Base-by-base conservation (phyloP, 345 rosid genomes). In the Salix exigua region DNA sequence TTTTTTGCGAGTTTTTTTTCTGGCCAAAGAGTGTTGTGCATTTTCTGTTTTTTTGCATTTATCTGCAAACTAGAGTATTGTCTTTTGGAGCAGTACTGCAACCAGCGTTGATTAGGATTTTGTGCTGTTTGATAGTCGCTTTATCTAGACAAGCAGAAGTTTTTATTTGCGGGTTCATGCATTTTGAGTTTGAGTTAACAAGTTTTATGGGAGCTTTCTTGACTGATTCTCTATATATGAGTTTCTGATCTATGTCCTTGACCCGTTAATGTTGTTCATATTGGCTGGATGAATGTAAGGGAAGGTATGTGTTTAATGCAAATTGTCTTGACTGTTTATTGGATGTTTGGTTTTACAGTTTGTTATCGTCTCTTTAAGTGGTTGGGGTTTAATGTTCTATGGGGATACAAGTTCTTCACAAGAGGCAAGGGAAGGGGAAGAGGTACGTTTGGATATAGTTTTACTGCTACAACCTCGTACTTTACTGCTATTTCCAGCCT, bases 291-390 rank as follows among this genome's bases (percentile, higher is more conserved):
- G 31, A 35, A 48, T 70, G 4, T 68, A 3, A 72, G n/a, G 23
- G 73, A 71, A n/a, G 48, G 10, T 4, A 7, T 72, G 21, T 72
- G 35, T 14, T 33, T 2, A 17, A 48, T 6, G 26, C 55, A 40
- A 72, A 48, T 10, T 67, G 25, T 62, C 65, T 55, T 72, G 71
- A 72, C 72, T 64, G 37, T 18, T 65, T 72, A 25, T 30, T 28
- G 71, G 60, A 17, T 75, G 30, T 37, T 68, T 71, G 70, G 12
- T 68, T 69, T 60, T 75, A 73, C 80, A 77, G 80, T 81, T 84
- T 78, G 87, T 84, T 33, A 74, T 82, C 2, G 83, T 82, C 76
- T 84, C 87, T 76, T 68, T 84, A 48, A 44, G 81, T 71, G 85
- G 81, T 42, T 84, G 87, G 85, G 87, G 79, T 71, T 72, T 84